Conservation (phyloP, 2,329 filamentous ascomycete genomes). For the Septoria petroselini region DNA sequence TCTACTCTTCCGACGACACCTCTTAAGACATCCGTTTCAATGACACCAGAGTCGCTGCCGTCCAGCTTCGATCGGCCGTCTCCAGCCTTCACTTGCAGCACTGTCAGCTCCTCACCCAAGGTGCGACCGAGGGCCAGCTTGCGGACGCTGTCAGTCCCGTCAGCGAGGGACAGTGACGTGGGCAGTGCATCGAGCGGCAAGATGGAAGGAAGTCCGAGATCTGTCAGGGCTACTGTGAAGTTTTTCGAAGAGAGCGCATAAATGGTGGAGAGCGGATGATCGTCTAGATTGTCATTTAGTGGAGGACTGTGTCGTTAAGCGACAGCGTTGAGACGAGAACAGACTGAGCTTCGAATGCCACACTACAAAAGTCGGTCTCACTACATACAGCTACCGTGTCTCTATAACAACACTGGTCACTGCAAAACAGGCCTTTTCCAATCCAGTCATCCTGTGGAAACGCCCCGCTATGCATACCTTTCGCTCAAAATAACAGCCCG, state of each 20-base stretch:
- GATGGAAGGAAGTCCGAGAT: not conserved
- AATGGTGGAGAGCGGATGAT: no score
- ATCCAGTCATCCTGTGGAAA: not conserved
- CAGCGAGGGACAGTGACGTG: not conserved
- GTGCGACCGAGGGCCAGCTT: not conserved
- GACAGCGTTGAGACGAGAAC: no score
- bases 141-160: not conserved
- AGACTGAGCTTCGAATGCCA: no score
- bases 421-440: no score
- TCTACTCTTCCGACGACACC: no score
- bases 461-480: conserved; percentile 7
- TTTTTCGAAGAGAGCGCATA: conserved; percentile 7
- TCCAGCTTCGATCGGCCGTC: not conserved
- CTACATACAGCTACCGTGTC: no score
- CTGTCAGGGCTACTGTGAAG: not conserved
- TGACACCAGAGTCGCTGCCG: no score
- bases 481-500: not conserved
- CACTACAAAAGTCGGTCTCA: no score
- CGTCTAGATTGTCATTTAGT: no score
- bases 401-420: no score
- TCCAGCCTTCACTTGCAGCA: not conserved
- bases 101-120: not conserved
- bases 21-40: no score
- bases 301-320: no score
- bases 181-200: not conserved